These are phyloP conservation scores for Xylariaceae sp. DNA, from an alignment of 2,329 filamentous ascomycete genomes.

Conservation along the genomic window DNA sequence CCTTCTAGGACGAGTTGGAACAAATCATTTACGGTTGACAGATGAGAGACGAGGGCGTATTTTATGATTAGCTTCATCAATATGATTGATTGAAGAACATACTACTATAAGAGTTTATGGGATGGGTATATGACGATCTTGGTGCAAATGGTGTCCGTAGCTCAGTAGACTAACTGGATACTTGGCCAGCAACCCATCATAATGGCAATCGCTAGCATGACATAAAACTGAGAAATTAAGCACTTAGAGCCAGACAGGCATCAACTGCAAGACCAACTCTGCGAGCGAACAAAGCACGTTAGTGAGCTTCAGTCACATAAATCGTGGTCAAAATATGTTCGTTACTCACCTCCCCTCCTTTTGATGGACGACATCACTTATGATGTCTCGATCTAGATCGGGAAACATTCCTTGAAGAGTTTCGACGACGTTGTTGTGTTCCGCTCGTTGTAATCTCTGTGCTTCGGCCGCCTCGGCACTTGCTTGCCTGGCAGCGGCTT, in stretches of 20 bases:
- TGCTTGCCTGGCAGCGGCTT: constrained; percentile 85
- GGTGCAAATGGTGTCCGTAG: no score
- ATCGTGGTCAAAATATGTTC: constrained; percentile 2
- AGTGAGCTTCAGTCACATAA: constrained; percentile 14
- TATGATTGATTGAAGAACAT: no score
- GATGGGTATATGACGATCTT: no score
- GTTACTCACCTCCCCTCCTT: constrained; percentile 83
- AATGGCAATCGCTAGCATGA: no score
- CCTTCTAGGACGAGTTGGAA: no score
- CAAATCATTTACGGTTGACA: no score
- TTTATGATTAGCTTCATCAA: no score
- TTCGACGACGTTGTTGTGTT: constrained; percentile 90
- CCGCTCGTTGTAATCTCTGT: constrained; percentile 73
- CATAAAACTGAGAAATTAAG: constrained; percentile 21
- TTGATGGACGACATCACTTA: constrained; percentile 93
- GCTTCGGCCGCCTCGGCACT: constrained; percentile 88
- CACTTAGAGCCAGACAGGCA: constrained; percentile 71
- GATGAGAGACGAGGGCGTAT: no score
- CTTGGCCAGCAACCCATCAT: no score
- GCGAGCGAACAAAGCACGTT: constrained; percentile 4
- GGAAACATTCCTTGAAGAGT: constrained; percentile 96
- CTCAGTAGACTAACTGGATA: no score
- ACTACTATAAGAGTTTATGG: no score
- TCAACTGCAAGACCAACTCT: constrained; percentile 85
- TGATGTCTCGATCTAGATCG: constrained; percentile 87